These are phyloP conservation scores for Deuterostichococcus epilithicus DNA, from an alignment of 139 green algal species.

Conservation along the genomic window DNA sequence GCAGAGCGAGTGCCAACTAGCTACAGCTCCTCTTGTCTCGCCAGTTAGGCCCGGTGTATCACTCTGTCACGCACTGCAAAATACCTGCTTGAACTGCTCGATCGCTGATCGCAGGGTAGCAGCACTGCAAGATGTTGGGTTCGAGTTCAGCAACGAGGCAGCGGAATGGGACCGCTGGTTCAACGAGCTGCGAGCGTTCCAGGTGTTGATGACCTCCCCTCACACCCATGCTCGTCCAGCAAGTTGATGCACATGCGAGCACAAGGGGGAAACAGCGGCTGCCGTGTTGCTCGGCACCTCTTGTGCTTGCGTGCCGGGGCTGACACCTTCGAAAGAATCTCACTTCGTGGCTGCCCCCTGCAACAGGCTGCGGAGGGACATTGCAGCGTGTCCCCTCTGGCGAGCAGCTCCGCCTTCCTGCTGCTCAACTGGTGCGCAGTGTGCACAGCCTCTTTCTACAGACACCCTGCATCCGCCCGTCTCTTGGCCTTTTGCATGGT, in stretches of 20 bases:
- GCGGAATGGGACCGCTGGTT: slow-evolving; percentile 74
- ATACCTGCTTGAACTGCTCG: background rate
- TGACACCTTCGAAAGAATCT: no score
- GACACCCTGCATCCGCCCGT: background rate
- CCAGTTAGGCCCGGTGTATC: no score
- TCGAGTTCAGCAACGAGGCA: slow-evolving; percentile 58
- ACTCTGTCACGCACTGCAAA: no score
- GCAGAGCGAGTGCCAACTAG: no score
- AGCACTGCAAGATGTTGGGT: slow-evolving; percentile 32
- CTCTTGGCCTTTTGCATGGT: background rate
- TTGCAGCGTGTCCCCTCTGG: slow-evolving; percentile 39
- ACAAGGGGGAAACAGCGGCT: no score
- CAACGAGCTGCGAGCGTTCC: slow-evolving; percentile 41
- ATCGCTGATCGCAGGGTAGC: slow-evolving; percentile 5
- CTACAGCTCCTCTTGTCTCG: no score
- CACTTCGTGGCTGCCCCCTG: no score
- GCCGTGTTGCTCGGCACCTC: no score
- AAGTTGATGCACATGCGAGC: no score
- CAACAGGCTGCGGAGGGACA: slow-evolving; percentile 32
- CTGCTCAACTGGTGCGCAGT: slow-evolving; percentile 65
- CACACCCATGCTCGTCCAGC: background rate
- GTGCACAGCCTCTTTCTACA: background rate
- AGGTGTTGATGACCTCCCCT: background rate
- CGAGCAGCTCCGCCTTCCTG: slow-evolving; percentile 30
- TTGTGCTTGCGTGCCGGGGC: no score